Percentiles rank a stretch among this genome's conserved stretches.
phyloP scores from a whole-genome alignment of 1,139 yeast species.

The Lodderomyces pseudojiufengensis region DNA sequence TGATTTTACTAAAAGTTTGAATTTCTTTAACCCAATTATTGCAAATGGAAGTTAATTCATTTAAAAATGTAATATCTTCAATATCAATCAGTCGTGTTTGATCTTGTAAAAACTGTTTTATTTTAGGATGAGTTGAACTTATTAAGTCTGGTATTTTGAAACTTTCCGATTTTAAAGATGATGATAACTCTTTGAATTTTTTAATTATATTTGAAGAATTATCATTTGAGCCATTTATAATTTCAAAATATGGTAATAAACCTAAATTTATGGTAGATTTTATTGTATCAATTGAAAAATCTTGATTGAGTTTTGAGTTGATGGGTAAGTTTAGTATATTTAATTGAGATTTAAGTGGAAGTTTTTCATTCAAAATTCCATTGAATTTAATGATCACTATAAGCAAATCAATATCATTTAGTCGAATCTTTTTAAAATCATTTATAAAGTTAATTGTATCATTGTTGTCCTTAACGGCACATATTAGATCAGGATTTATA shows the following conservation, averaged over 20 bases:
- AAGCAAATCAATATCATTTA: no score
- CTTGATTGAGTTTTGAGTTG: slow-evolving; percentile 9
- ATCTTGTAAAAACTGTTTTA: slow-evolving; percentile 31
- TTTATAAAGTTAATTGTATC: no score
- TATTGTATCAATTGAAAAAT: slow-evolving; percentile 44
- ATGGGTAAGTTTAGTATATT: slow-evolving; percentile 36
- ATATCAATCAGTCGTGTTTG: slow-evolving; percentile 45
- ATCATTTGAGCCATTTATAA: slow-evolving; percentile 17
- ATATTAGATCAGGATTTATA: no score
- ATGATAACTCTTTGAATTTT: slow-evolving; percentile 65
- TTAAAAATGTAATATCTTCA: slow-evolving; percentile 55
- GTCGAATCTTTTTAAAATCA: no score
- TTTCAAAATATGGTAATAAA: slow-evolving; percentile 37
- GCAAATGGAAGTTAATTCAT: slow-evolving; percentile 61
- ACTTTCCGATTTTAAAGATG: slow-evolving; percentile 68
- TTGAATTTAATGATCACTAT: slow-evolving; percentile 47
- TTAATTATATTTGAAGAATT: slow-evolving; percentile 43
- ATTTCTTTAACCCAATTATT: slow-evolving; percentile 71
- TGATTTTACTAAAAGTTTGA: slow-evolving; percentile 52
- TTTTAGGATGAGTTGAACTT: slow-evolving; percentile 49
- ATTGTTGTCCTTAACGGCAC: no score
- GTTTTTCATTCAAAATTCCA: slow-evolving; percentile 22
- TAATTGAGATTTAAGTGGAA: slow-evolving; percentile 29
- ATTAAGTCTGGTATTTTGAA: slow-evolving; percentile 66
- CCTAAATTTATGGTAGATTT: slow-evolving; percentile 52